Conservation (phyloP, 129 eudicot genomes). For the Solidago caesia region DNA sequence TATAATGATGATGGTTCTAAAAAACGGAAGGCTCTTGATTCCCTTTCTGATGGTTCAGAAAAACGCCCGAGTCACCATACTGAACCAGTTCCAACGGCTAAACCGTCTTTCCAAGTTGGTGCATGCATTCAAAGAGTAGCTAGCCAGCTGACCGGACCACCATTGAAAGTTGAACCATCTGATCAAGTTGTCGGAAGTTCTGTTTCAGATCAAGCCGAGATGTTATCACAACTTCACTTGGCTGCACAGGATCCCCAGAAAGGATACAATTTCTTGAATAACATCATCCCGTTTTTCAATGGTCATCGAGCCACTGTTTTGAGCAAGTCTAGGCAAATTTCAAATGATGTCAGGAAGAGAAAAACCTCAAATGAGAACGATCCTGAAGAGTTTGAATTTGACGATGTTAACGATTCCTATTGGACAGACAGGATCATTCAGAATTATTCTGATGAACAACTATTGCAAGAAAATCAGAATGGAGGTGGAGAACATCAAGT, state of each 20-base stretch:
- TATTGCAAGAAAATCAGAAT: constrained; percentile 41
- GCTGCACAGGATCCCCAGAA: constrained; percentile 71
- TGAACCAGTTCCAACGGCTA: constrained; percentile 49
- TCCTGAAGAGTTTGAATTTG: constrained; percentile 71
- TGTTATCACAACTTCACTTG: constrained; percentile 62
- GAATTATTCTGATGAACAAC: constrained; percentile 63
- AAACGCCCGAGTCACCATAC: constrained; percentile 41
- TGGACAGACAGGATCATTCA: constrained; percentile 89
- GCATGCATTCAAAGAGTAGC: constrained; percentile 71
- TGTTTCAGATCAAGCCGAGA: constrained; percentile 43
- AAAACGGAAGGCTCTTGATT: constrained; percentile 54
- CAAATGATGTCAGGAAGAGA: constrained; percentile 49
- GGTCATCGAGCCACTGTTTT: constrained; percentile 52
- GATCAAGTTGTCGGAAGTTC: constrained; percentile 31
- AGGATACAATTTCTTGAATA: constrained; percentile 39
- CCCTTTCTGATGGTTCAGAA: constrained; percentile 47
- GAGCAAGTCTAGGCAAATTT: constrained; percentile 29
- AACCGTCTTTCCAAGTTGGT: constrained; percentile 79
- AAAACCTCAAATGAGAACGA: constrained; percentile 36
- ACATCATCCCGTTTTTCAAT: constrained; percentile 46
- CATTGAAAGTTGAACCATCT: constrained; percentile 30
- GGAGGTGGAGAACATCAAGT: constrained; percentile 37
- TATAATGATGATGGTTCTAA: constrained; percentile 48
- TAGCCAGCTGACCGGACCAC: constrained; percentile 66
- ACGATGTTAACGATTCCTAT: constrained; percentile 81